A percentile compares a stretch with the other conserved stretches of the same genome.
phyloP scores from a whole-genome alignment of 2,329 filamentous ascomycete genomes.

The Aspergillus fischeri region DNA sequence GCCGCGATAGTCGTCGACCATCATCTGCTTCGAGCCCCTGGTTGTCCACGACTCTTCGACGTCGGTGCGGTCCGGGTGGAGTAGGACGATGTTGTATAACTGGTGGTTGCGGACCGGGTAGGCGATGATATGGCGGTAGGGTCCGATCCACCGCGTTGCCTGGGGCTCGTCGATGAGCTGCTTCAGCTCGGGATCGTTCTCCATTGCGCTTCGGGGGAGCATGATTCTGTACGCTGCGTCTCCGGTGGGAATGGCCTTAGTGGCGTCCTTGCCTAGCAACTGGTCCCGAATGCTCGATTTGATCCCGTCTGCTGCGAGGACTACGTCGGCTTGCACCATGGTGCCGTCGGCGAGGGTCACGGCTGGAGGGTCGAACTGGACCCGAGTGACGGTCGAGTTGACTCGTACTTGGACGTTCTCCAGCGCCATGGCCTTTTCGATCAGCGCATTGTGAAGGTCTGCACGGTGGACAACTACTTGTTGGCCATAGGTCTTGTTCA shows the following conservation, averaged over 20 bases:
- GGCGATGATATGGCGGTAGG: slow-evolving; percentile 70
- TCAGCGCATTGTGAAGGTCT: slow-evolving; percentile 33
- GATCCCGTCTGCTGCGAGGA: slow-evolving; percentile 53
- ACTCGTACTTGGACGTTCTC: slow-evolving; percentile 27
- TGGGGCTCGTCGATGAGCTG: slow-evolving; percentile 63
- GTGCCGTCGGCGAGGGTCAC: slow-evolving; percentile 26
- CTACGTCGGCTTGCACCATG: slow-evolving; percentile 40
- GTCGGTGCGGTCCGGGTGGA: slow-evolving; percentile 60
- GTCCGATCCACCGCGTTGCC: slow-evolving; percentile 72
- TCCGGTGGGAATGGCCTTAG: slow-evolving; percentile 48
- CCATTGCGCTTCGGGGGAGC: slow-evolving; percentile 64
- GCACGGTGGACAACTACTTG: slow-evolving; percentile 35
- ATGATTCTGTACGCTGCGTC: slow-evolving; percentile 79
- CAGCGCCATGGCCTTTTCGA: slow-evolving; percentile 24
- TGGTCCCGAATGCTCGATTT: slow-evolving; percentile 45
- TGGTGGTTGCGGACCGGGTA: slow-evolving; percentile 67
- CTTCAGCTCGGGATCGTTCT: slow-evolving; percentile 62
- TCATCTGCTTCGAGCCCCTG: slow-evolving; percentile 56
- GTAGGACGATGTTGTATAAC: slow-evolving; percentile 62
- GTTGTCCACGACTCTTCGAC: slow-evolving; percentile 62
- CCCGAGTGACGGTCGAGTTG: slow-evolving; percentile 25
- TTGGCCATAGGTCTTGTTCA: slow-evolving; percentile 33
- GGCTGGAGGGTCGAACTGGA: slow-evolving; percentile 24
- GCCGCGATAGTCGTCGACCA: slow-evolving; percentile 59
- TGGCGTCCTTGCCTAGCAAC: slow-evolving; percentile 30